Base-by-base conservation (phyloP, 148 eudicot genomes). In the Rhododendron williamsianum region DNA sequence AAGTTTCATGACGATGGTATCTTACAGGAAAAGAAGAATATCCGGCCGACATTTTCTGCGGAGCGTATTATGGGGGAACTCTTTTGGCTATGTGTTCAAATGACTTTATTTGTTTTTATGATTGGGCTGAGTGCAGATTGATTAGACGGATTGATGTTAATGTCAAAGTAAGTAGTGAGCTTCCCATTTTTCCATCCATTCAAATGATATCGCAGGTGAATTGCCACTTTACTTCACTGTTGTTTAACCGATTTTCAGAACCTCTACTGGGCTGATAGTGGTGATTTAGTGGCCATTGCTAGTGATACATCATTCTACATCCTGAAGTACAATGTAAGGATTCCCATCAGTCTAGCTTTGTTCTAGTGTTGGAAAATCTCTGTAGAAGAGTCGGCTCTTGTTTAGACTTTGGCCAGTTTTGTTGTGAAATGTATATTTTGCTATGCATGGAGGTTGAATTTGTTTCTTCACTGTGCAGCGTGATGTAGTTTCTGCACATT, bases 251-350 rank as follows among this genome's bases (percentile, higher is more conserved):
- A 77, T 41, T 86, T 88, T 73, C 94, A 97, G 99, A 97, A 94
- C 81, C 91, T 97, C 73, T 97, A 93, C 92, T 97, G 99, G 99
- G 99, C 99, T 86, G 99, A 97, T 82, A 93, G 99, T 88, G 99
- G 99, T 86, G 99, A 95, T 86, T 88, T 94, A 89, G 98, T 97
- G 92, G 95, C 98, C 82, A 97, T 97, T 87, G 98, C 98, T 54
- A 94, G 99, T 81, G 99, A 97, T 89, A 52, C 99, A 85, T 97
- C 96, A 84, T 97, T 97, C 90, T 95, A 95, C 93, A 94, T 95
- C 84, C 93, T 97, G 27, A 94, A 95, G 91, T 97, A 91, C 89
- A 97, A 93, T 91, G 99, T 97, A 76, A 91, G 98, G 80, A 81
- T 78, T 83, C 80, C n/a, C 81, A 83, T 23, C 36, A 38, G 54